A percentile compares a stretch with the other conserved stretches of the same genome.
Conservation (phyloP, 2,329 filamentous ascomycete species). For the Diaporthe sp. region DNA sequence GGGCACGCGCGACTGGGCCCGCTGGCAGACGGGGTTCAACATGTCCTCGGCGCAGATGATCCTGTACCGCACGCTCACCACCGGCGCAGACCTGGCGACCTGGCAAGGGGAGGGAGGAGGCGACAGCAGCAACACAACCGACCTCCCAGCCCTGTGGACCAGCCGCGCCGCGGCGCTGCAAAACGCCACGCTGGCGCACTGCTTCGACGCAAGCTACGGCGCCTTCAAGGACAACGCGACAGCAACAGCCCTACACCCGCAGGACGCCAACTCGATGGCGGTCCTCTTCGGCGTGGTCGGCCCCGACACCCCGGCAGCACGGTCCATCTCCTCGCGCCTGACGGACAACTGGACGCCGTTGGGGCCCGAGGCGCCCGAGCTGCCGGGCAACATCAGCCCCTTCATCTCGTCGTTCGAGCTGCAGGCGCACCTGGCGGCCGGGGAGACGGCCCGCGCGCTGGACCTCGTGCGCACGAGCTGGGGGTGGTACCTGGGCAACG, state of each 20-base stretch:
- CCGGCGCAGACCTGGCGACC: slow-evolving; percentile 64
- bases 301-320: slow-evolving; percentile 49
- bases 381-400: slow-evolving; percentile 69
- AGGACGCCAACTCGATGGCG: slow-evolving; percentile 72
- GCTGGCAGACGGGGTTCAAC: slow-evolving; percentile 63
- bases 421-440: slow-evolving; percentile 66
- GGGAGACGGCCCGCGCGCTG: slow-evolving; percentile 64
- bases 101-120: slow-evolving; percentile 55
- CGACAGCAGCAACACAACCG: slow-evolving; percentile 45
- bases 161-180: slow-evolving; percentile 57
- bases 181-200: slow-evolving; percentile 59
- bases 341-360: slow-evolving; percentile 68
- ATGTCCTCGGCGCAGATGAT: slow-evolving; percentile 67
- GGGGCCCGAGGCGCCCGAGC: slow-evolving; percentile 68
- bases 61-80: slow-evolving; percentile 67
- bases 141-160: slow-evolving; percentile 57
- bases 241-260: slow-evolving; percentile 65
- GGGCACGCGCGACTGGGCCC: slow-evolving; percentile 64
- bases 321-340: slow-evolving; percentile 59
- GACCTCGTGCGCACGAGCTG: slow-evolving; percentile 69
- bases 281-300: slow-evolving; percentile 63
- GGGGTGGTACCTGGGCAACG: slow-evolving; percentile 72
- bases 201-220: slow-evolving; percentile 63
- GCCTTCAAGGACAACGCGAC: slow-evolving; percentile 69
- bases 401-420: slow-evolving; percentile 73